Evolutionary conservation across 192 early-diverging fungal genomes (phyloP).

Genomic region (Piromyces sp.): DNA sequence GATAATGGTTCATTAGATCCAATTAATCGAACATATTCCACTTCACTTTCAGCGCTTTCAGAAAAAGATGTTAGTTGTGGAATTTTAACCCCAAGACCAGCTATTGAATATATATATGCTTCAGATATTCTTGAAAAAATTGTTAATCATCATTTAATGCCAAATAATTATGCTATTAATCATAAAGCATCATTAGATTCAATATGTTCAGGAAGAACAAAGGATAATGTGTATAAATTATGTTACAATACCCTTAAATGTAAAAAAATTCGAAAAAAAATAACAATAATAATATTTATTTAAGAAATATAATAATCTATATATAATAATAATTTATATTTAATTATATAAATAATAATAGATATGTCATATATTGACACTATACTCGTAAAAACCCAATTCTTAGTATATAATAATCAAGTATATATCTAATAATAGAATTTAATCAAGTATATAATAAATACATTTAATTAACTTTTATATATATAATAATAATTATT

Average conservation of each 20-base stretch:
- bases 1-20: background rate
- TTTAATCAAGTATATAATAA: no score
- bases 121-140: background rate
- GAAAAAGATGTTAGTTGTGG: background rate
- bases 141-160: background rate
- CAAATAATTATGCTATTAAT: background rate
- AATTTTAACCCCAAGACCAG: background rate
- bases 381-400: slow-evolving; percentile 34
- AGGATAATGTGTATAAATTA: slow-evolving; percentile 24
- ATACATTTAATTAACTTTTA: no score
- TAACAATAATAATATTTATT: no score
- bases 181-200: background rate
- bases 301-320: no score
- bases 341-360: slow-evolving; percentile 3
- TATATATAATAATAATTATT: no score
- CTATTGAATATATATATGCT: background rate
- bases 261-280: background rate
- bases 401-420: slow-evolving; percentile 34
- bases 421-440: slow-evolving; percentile 2
- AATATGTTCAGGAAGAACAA: slow-evolving; percentile 12
- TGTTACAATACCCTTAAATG: slow-evolving; percentile 42
- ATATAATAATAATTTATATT: no score
- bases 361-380: slow-evolving; percentile 33
- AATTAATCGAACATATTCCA: background rate
- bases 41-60: background rate